Conservation (phyloP, 192 early-diverging fungal species). For the Backusella westeae region DNA sequence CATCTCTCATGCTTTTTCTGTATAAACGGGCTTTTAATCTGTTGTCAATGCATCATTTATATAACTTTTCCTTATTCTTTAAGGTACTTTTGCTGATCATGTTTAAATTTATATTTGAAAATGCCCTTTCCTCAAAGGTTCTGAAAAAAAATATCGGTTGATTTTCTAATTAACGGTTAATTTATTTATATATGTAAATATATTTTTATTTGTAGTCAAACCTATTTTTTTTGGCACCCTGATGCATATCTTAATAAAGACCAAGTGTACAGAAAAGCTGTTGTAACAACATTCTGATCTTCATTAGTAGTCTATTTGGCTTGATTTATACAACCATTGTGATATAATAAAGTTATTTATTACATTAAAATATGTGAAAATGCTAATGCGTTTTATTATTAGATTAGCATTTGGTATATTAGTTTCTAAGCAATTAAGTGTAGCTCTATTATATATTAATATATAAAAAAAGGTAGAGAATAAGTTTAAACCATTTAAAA, state of each 20-base stretch:
- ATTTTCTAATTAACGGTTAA: not conserved
- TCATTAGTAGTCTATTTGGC: not conserved
- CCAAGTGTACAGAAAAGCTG: conserved; percentile 1
- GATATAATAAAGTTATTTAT: not conserved
- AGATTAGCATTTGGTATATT: not conserved
- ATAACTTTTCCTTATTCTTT: not conserved
- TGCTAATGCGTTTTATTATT: not conserved
- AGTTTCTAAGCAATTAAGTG: not conserved
- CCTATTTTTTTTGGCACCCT: not conserved
- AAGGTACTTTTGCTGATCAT: not conserved
- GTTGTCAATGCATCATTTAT: not conserved
- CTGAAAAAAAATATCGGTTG: not conserved
- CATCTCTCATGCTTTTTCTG: not conserved
- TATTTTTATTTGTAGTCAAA: not conserved
- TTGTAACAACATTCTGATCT: conserved; percentile 2
- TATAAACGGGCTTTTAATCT: not conserved
- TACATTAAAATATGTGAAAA: not conserved
- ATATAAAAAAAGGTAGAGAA: not conserved
- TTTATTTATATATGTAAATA: not conserved
- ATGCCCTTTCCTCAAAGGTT: not conserved
- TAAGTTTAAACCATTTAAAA: not conserved
- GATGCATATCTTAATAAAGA: not conserved
- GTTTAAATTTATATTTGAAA: not conserved
- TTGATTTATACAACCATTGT: not conserved
- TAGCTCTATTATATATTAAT: not conserved